Evolutionary conservation across 495 filamentous ascomycete genomes (phyloP).

Genomic region (Aspergillus nidulans): DNA sequence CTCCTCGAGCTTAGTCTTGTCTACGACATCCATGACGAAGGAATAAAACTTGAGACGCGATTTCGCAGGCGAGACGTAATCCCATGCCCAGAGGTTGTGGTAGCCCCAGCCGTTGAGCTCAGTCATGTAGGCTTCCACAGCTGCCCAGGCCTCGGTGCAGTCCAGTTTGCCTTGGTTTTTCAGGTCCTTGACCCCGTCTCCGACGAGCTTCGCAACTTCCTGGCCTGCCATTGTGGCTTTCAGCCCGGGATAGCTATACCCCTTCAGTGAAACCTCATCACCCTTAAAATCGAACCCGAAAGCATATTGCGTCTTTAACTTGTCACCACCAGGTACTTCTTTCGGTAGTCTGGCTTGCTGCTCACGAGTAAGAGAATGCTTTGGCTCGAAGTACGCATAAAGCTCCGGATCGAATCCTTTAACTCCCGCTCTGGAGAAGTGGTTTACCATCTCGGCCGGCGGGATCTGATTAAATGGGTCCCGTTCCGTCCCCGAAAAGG

Average conservation of each 20-base stretch:
- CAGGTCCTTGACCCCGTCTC: neutral
- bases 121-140: neutral
- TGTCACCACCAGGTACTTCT: neutral
- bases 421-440: neutral
- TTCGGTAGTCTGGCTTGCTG: neutral
- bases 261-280: neutral
- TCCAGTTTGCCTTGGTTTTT: neutral
- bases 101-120: neutral
- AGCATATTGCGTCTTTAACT: neutral
- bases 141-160: neutral
- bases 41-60: neutral
- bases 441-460: neutral
- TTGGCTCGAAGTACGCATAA: neutral
- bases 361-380: neutral
- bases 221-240: neutral
- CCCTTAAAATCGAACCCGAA: neutral
- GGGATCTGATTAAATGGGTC: neutral
- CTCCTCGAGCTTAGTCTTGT: neutral
- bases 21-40: neutral
- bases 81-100: neutral
- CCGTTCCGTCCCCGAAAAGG: neutral
- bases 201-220: neutral
- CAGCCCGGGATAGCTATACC: neutral
- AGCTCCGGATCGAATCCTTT: neutral
- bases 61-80: neutral